Evolutionary conservation across 164 flowering plant species (phyloP), one percentile per base, ranked within the genome.

Genomic region (Platanus orientalis): DNA sequence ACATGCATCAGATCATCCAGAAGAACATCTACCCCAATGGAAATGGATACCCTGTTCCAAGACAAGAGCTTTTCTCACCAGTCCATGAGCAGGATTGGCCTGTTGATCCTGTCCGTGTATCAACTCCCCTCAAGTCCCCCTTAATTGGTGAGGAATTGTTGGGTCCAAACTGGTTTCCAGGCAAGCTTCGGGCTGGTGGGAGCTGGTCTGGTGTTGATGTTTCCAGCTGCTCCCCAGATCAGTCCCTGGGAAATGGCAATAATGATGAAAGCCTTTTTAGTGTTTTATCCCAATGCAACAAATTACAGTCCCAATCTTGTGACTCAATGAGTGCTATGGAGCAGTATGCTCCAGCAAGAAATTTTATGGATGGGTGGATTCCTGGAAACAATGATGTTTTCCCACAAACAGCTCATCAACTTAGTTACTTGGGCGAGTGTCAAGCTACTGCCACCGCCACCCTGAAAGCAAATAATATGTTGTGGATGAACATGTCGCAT

Each of bases 231-330:
- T 1, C 73, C 62, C 51, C 85, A 79, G 58, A 66, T 14, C 10
- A 79, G 42, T 3, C 13, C 64, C 51, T 78, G 70, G 82, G 74
- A 30, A 73, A 66, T 67, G 79, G 78, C 60, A 73, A 67, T 61
- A 74, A 60, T 34, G 95, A 90, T 65, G 90, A 78, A 56, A 83
- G 85, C 62, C 73, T 85, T 34, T 88, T 73, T 65, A 74, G 89
- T 66, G 84, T 87, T 55, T 57, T 86, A 20, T 73, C 93, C 29
- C 89, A 88, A 29, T 81, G 81, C 61, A 83, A 70, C 51, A 80
- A 67, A 21, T 65, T 82, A 53, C 67, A 62, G 36, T 47, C 89
- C 30, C 57, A 62, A 47, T 64, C 71, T 20, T 81, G 70, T 53
- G 66, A 70, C 62, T 51, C 81, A 3, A 25, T 57, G 42, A 61